Evolutionary conservation across 371 early-diverging fungal species (phyloP).

Genomic region (Mucor saturninus): DNA sequence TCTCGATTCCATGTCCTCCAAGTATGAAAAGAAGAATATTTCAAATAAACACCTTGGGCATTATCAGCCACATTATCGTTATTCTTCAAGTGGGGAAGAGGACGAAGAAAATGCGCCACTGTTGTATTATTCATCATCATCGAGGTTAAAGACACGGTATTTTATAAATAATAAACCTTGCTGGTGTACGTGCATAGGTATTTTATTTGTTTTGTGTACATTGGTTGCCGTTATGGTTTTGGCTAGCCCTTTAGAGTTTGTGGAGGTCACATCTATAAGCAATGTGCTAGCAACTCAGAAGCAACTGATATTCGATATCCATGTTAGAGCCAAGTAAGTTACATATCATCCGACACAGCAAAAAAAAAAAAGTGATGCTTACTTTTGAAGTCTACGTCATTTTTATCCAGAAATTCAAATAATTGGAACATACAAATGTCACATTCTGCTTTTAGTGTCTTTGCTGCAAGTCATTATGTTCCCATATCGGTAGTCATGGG

Average conservation of each 20-base stretch:
- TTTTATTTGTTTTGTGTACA: conserved; percentile 15
- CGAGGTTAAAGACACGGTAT: neutral
- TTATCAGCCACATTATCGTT: conserved; percentile 4
- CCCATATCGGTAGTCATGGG: conserved; percentile 12
- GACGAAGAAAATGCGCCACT: conserved; percentile 30
- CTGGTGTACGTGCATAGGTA: neutral
- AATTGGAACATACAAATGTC: conserved; percentile 51
- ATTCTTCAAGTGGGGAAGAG: conserved; percentile 24
- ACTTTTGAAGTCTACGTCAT: neutral
- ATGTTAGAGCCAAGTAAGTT: conserved; percentile 39
- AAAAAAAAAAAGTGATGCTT: neutral
- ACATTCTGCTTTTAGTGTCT: conserved; percentile 28
- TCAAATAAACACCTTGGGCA: neutral
- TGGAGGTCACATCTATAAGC: conserved; percentile 46
- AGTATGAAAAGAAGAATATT: conserved; percentile 7
- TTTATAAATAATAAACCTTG: neutral
- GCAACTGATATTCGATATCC: conserved; percentile 60
- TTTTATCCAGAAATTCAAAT: conserved; percentile 43
- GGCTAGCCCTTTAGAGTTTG: conserved; percentile 35
- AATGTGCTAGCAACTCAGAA: conserved; percentile 69
- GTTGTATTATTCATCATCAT: conserved; percentile 17
- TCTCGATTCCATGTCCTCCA: conserved; percentile 13
- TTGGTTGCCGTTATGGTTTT: conserved; percentile 24
- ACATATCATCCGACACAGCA: neutral
- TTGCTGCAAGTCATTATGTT: conserved; percentile 34